Percentiles rank a stretch among this genome's conserved stretches.
Conservation (phyloP, 2,329 filamentous ascomycete species). For the Nothopassalora personata region DNA sequence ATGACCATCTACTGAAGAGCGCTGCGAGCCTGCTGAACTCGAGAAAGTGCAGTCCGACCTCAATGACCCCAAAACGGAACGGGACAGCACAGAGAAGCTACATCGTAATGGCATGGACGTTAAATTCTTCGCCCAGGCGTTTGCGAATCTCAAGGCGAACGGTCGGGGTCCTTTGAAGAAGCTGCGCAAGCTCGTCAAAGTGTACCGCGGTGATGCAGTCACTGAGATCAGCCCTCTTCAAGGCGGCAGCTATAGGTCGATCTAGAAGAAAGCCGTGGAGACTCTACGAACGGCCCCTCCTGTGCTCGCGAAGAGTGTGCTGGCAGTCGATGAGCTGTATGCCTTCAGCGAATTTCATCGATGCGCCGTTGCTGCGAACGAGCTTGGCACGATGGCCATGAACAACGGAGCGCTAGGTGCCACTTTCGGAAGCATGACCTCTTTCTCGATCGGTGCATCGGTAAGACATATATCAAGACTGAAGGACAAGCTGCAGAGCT, state of each 20-base stretch:
- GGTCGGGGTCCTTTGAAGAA: neutral
- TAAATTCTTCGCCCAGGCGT: neutral
- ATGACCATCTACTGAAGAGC: slow-evolving; percentile 1
- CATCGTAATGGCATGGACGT: neutral
- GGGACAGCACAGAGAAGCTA: neutral
- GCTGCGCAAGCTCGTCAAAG: neutral
- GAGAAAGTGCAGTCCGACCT: neutral
- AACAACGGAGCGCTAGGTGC: neutral
- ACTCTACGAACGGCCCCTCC: neutral
- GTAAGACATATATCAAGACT: neutral
- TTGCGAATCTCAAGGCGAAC: neutral
- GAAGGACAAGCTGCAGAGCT: neutral
- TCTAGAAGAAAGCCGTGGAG: slow-evolving; percentile 1
- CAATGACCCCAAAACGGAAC: neutral
- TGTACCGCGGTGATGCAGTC: slow-evolving; percentile 1
- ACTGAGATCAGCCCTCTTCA: neutral
- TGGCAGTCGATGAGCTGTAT: slow-evolving; percentile 3
- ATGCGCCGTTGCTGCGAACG: neutral
- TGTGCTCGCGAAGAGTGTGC: neutral
- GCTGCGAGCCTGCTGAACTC: neutral
- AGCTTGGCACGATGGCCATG: neutral
- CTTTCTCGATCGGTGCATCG: neutral
- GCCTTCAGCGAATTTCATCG: neutral
- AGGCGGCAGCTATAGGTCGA: neutral
- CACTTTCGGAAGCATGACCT: neutral